phyloP scores from a whole-genome alignment of 192 early-diverging fungal genomes.

The Coemansia sp. region DNA sequence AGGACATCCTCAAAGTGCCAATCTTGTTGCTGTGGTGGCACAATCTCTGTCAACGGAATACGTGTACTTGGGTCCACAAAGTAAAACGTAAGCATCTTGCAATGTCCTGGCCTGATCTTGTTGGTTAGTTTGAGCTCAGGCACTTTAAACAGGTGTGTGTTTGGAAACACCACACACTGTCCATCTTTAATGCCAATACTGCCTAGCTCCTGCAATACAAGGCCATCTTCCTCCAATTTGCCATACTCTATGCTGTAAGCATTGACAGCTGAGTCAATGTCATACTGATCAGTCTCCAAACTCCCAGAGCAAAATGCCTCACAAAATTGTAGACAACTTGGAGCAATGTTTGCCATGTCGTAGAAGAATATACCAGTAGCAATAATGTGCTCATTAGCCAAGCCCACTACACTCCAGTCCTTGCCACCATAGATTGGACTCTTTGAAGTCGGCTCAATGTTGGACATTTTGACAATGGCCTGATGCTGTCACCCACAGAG shows the following conservation, averaged over 20 bases:
- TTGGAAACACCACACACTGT: constrained; percentile 70
- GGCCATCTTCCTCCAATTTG: constrained; percentile 5
- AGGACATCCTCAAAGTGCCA: no score
- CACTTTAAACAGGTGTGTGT: constrained; percentile 67
- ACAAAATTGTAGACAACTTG: no score
- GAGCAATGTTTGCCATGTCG: no score
- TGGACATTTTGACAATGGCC: no score
- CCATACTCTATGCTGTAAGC: constrained; percentile 41
- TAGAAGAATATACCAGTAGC: no score
- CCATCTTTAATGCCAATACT: constrained; percentile 32
- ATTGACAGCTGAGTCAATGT: not conserved
- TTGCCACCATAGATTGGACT: no score
- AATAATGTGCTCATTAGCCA: no score
- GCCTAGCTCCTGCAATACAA: no score
- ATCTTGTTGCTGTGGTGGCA: constrained; percentile 55
- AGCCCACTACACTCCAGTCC: no score
- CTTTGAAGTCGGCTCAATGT: no score
- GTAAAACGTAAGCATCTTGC: constrained; percentile 71
- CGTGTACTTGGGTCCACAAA: constrained; percentile 62
- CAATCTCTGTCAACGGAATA: constrained; percentile 59
- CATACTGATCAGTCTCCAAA: not conserved
- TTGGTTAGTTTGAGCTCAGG: constrained; percentile 62
- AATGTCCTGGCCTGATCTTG: constrained; percentile 59
- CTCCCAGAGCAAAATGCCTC: not conserved
- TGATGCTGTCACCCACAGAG: no score